Base-by-base conservation (phyloP, 257 asterid genomes). In the Solanum tarapatanum region DNA sequence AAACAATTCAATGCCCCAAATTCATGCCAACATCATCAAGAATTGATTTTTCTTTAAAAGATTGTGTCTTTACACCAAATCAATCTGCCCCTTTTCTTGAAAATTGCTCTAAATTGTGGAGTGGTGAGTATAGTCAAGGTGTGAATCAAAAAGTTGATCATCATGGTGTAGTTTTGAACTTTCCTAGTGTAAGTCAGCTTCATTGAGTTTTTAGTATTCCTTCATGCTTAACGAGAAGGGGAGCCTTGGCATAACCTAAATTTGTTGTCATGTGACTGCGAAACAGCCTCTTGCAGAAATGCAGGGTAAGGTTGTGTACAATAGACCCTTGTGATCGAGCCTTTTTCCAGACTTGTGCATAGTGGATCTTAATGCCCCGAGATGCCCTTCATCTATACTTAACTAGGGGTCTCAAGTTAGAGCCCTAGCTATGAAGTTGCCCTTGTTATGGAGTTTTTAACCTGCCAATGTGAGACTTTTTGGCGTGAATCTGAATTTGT, bases 81-180 rank as follows among this genome's bases (percentile, higher is more conserved):
- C 30, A 91, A 28, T 51, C 93, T 6, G 0, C 21, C 83, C 58
- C 33, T 1, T 36, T 75, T 32, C 92, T 86, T 75, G 89, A 87
- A 43, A 86, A 86, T 70, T 90, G 93, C 94, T 88, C 96, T 86
- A 89, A 85, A 87, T 74, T 90, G 58, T 90, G 91, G 92, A 90
- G 85, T 89, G 92, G 90, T 64, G 93, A 88, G 39, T 91, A 72
- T 58, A 91, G 79, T 92, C 35, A 41, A 43, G 51, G 51, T 43
- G 51, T 3, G 51, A 43, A 11, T 6, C 51, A 80, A 16, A 89
- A 89, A 86, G 39, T 83, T 79, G 92, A 92, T 89, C 90, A 87
- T 48, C 92, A 79, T 87, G 95, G 92, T 45, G 82, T 88, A 26
- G 41, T 88, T 13, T 70, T 86, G 79, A 88, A 73, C 83, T 35